Evolutionary conservation across 2,329 filamentous ascomycete genomes (phyloP).

Genomic region (Trichoderma pleuroti): DNA sequence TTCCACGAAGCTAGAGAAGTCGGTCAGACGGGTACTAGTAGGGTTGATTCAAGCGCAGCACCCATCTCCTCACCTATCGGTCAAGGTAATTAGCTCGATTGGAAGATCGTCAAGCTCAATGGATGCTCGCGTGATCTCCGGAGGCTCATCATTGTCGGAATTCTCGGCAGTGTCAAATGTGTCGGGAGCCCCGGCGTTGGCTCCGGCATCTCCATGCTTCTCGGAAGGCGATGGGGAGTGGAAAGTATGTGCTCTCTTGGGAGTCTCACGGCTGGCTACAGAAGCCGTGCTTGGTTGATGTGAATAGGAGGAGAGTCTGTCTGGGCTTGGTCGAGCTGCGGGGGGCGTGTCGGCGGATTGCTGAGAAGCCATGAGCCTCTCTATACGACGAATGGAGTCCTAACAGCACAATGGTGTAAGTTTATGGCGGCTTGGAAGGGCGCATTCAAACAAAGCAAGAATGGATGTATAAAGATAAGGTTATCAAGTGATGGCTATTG

Average conservation of each 20-base stretch:
- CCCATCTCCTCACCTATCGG: slow-evolving; percentile 63
- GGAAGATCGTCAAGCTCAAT: slow-evolving; percentile 84
- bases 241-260: slow-evolving; percentile 48
- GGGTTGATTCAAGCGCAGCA: not conserved
- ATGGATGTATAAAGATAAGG: not conserved
- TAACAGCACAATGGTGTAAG: slow-evolving; percentile 7
- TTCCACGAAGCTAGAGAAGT: slow-evolving; percentile 71
- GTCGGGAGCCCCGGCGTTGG: slow-evolving; percentile 38
- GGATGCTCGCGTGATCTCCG: slow-evolving; percentile 51
- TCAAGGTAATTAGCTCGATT: slow-evolving; percentile 86
- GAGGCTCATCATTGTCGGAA: slow-evolving; percentile 42
- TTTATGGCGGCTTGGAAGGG: not conserved
- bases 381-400: not conserved
- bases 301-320: slow-evolving; percentile 32
- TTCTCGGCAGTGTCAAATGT: slow-evolving; percentile 48
- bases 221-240: slow-evolving; percentile 38
- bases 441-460: not conserved
- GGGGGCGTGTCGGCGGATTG: slow-evolving; percentile 28
- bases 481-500: not conserved
- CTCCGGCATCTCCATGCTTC: slow-evolving; percentile 25
- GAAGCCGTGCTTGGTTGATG: slow-evolving; percentile 27
- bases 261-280: slow-evolving; percentile 31
- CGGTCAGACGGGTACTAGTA: not conserved
- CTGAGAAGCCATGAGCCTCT: slow-evolving; percentile 35
- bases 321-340: slow-evolving; percentile 30